These are phyloP conservation scores for Sarcodon sp. DNA, from an alignment of 768 basidiomycete species.

Conservation along the genomic window DNA sequence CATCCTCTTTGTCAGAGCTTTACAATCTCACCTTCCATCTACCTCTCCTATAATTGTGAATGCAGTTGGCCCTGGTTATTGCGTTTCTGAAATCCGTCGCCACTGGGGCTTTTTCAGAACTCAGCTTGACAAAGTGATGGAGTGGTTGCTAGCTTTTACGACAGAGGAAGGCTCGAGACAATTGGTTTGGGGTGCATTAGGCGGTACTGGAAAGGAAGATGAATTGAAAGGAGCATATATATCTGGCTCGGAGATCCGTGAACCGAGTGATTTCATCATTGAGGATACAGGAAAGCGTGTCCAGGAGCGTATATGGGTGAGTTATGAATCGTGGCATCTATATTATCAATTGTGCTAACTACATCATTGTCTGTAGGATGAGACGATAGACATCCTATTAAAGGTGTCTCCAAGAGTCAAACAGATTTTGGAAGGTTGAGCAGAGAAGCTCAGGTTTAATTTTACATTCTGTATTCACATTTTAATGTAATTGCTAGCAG, in stretches of 20 bases:
- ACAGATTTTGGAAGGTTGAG: too few relatives aligned
- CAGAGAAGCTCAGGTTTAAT: too few relatives aligned
- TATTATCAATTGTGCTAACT: too few relatives aligned
- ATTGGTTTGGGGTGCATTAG: slow-evolving; percentile 19
- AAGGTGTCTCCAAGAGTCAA: background rate
- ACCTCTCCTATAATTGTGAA: slow-evolving; percentile 16
- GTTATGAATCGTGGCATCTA: background rate
- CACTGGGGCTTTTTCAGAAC: slow-evolving; percentile 2
- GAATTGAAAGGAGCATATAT: slow-evolving; percentile 18
- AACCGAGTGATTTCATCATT: slow-evolving; percentile 20
- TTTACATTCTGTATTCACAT: too few relatives aligned
- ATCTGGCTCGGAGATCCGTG: slow-evolving; percentile 12
- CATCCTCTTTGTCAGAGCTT: slow-evolving; percentile 22
- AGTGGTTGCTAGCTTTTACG: slow-evolving; percentile 15
- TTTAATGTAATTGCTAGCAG: too few relatives aligned
- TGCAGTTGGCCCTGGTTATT: slow-evolving; percentile 22
- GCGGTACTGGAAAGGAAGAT: slow-evolving; percentile 7
- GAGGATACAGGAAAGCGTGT: slow-evolving; percentile 17
- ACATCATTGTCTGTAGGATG: background rate
- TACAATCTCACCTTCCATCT: slow-evolving; percentile 17
- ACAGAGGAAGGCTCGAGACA: slow-evolving; percentile 23
- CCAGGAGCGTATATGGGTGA: slow-evolving; percentile 21
- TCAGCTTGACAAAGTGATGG: slow-evolving; percentile 1
- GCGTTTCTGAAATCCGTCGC: slow-evolving; percentile 18
- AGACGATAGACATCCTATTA: background rate